phyloP scores from a whole-genome alignment of 2,329 filamentous ascomycete species.

The Ophiostoma australiae region DNA sequence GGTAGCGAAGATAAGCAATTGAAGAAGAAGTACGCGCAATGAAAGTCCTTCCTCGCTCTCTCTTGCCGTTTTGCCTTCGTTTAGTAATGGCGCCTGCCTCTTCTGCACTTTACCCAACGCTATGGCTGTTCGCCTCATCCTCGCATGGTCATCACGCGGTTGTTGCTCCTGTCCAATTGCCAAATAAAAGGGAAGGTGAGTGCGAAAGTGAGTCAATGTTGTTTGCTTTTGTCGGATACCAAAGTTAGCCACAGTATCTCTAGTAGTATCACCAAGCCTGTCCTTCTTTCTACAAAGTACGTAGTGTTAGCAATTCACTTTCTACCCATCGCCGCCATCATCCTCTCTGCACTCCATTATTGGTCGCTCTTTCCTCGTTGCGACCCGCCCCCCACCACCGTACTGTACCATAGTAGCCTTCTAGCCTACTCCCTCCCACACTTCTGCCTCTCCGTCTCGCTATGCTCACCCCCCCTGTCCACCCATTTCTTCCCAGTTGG shows the following conservation, averaged over 20 bases:
- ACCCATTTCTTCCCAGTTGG: constrained; percentile 19
- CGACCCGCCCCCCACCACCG: constrained; percentile 5
- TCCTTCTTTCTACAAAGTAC: too few species aligned
- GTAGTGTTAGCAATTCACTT: neutral
- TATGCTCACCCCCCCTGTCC: constrained; percentile 17
- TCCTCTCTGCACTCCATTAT: constrained; percentile 1
- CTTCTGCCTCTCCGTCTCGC: constrained; percentile 15
- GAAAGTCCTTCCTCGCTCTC: neutral
- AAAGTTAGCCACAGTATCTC: neutral
- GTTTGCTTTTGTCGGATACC: neutral
- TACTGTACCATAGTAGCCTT: neutral
- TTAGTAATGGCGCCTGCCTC: neutral
- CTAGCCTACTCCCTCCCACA: constrained; percentile 2
- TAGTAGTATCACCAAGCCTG: neutral
- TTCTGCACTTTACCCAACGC: neutral
- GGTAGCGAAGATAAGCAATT: neutral
- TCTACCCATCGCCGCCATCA: neutral
- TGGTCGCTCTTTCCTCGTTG: constrained; percentile 12
- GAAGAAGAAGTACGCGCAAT: neutral
- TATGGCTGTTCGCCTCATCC: neutral
- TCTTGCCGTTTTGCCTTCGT: neutral
- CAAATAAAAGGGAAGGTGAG: neutral
- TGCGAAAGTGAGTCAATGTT: neutral
- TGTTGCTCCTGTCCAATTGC: neutral
- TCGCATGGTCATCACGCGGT: neutral